Conservation (phyloP, 2,329 filamentous ascomycete genomes). For the Camillea tinctor region DNA sequence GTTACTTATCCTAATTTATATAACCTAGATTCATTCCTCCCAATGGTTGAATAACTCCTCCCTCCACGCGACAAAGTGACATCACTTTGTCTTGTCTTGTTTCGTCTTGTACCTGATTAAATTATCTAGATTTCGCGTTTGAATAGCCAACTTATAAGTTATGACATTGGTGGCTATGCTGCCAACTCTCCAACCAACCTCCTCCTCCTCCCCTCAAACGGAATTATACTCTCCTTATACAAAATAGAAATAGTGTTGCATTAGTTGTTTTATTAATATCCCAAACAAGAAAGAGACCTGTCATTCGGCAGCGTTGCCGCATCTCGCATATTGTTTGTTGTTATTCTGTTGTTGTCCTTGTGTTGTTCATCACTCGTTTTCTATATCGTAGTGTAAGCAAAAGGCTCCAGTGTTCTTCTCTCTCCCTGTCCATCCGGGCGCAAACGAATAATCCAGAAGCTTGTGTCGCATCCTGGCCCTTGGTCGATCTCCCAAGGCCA, state of each 20-base stretch:
- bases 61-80: neutral
- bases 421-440: neutral
- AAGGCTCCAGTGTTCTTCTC: neutral
- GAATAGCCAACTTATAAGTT: no score
- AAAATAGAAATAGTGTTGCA: neutral
- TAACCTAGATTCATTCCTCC: neutral
- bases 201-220: no score
- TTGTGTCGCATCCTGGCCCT: neutral
- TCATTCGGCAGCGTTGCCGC: neutral
- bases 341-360: no score
- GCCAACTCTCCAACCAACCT: neutral
- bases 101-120: no score
- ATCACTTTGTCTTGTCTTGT: neutral
- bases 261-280: neutral
- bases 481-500: neutral
- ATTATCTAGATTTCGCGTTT: neutral
- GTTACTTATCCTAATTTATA: neutral
- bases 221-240: neutral
- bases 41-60: neutral
- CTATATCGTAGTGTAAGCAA: no score
- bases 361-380: neutral
- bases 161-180: neutral
- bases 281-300: neutral
- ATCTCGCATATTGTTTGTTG: neutral
- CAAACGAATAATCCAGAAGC: neutral